Evolutionary conservation across 495 filamentous ascomycete species (phyloP).

Genomic region (Viridothelium virens): DNA sequence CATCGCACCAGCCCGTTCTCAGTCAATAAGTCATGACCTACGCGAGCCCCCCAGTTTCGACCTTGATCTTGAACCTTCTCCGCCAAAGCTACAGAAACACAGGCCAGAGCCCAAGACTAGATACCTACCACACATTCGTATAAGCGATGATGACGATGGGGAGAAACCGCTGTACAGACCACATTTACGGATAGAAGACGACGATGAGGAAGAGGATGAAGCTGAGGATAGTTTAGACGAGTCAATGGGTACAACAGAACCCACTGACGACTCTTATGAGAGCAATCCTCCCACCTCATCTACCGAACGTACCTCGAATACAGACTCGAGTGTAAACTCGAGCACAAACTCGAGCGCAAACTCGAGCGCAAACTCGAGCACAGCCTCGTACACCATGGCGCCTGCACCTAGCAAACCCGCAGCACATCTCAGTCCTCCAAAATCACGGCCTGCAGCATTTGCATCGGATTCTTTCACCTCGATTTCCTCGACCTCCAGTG

Average conservation of each 20-base stretch:
- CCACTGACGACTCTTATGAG: not conserved
- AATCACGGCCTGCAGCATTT: not conserved
- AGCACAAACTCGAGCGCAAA: no score
- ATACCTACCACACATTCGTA: conserved; percentile 4
- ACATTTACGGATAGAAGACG: not conserved
- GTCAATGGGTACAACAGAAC: not conserved
- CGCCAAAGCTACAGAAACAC: not conserved
- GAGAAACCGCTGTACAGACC: not conserved
- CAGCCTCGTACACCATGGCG: not conserved
- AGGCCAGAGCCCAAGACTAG: not conserved
- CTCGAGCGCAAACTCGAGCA: no score
- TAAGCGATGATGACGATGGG: conserved; percentile 1
- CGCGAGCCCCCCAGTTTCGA: not conserved
- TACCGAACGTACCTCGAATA: not conserved
- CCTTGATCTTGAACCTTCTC: not conserved
- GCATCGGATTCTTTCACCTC: conserved; percentile 8
- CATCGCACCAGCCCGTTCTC: not conserved
- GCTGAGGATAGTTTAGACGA: not conserved
- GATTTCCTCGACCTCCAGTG: not conserved
- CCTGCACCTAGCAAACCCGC: not conserved
- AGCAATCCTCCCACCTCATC: conserved; percentile 3
- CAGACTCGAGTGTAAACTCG: not conserved
- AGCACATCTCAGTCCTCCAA: conserved; percentile 1
- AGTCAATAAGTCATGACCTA: conserved; percentile 5
- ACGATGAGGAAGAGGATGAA: not conserved